Evolutionary conservation across 441 rosid genomes (phyloP).

Genomic region (Bocquillonia castaneifolia): DNA sequence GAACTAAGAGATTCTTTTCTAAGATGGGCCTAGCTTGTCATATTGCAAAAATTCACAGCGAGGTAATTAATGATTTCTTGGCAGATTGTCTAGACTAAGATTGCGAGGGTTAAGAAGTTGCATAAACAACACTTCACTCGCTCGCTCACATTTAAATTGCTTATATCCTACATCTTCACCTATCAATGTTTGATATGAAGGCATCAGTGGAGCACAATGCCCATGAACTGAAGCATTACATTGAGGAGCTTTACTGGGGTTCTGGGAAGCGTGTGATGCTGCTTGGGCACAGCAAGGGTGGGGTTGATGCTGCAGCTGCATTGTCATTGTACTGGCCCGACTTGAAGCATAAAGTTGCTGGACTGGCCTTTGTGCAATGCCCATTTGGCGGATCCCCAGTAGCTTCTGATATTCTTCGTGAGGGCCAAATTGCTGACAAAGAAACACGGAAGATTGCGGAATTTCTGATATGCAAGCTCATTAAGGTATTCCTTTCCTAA

Average conservation of each 20-base stretch:
- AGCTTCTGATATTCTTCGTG: slow-evolving; percentile 65
- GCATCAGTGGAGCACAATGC: slow-evolving; percentile 74
- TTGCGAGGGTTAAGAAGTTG: background rate
- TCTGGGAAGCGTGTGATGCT: slow-evolving; percentile 61
- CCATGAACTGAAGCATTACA: slow-evolving; percentile 58
- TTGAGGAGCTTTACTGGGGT: slow-evolving; percentile 75
- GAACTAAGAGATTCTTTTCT: slow-evolving; percentile 55
- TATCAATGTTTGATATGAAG: slow-evolving; percentile 29
- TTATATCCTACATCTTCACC: too few relatives aligned
- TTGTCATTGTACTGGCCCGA: slow-evolving; percentile 50
- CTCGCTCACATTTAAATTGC: too few relatives aligned
- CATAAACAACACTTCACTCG: background rate
- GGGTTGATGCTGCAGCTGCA: slow-evolving; percentile 71
- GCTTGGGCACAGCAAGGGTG: slow-evolving; percentile 76
- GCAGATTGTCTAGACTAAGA: background rate
- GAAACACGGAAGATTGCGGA: slow-evolving; percentile 64
- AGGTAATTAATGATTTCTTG: slow-evolving; percentile 35
- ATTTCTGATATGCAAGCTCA: slow-evolving; percentile 55
- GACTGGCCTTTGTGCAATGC: slow-evolving; percentile 65
- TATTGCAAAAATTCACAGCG: slow-evolving; percentile 65
- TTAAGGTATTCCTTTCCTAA: slow-evolving; percentile 42
- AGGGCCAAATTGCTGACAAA: slow-evolving; percentile 65
- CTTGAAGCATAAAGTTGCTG: slow-evolving; percentile 60
- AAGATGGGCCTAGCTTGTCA: slow-evolving; percentile 69
- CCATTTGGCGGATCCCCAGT: slow-evolving; percentile 65